phyloP scores from a whole-genome alignment of 352 stramenopile species.

The Phytophthora idaei region DNA sequence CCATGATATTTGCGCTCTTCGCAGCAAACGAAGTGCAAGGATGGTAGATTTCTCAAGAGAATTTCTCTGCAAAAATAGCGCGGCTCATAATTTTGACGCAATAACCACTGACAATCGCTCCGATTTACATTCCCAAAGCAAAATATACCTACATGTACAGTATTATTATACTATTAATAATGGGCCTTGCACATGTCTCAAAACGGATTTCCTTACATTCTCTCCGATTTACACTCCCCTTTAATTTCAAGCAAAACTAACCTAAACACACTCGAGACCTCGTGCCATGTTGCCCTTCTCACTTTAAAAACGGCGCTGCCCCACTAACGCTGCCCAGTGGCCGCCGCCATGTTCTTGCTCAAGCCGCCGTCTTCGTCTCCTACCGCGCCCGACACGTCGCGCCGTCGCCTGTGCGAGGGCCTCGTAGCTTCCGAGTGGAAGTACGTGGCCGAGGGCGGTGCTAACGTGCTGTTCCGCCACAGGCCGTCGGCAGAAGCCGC shows the following conservation, averaged over 20 bases:
- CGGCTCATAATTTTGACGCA: background rate
- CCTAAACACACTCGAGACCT: constrained; percentile 2
- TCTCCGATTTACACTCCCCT: no score
- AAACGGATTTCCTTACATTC: no score
- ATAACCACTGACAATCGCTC: background rate
- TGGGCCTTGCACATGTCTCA: no score
- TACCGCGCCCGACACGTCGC: constrained; percentile 6
- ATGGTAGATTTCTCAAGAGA: constrained; percentile 4
- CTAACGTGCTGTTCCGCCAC: constrained; percentile 88
- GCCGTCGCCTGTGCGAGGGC: constrained; percentile 17
- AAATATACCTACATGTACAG: no score
- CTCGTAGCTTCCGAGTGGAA: constrained; percentile 77
- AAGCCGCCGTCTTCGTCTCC: constrained; percentile 41
- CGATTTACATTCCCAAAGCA: background rate
- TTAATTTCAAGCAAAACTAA: background rate
- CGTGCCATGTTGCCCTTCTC: background rate
- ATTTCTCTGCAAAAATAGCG: constrained; percentile 19
- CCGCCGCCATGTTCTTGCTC: constrained; percentile 51
- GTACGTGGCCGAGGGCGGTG: constrained; percentile 86
- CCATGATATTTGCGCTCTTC: background rate
- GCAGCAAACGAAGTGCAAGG: background rate
- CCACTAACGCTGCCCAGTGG: background rate
- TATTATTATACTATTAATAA: no score
- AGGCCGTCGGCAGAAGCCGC: constrained; percentile 31
- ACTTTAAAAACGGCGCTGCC: constrained; percentile 17